Evolutionary conservation across 345 rosid genomes (phyloP).

Genomic region (Noccaea bulbosa): DNA sequence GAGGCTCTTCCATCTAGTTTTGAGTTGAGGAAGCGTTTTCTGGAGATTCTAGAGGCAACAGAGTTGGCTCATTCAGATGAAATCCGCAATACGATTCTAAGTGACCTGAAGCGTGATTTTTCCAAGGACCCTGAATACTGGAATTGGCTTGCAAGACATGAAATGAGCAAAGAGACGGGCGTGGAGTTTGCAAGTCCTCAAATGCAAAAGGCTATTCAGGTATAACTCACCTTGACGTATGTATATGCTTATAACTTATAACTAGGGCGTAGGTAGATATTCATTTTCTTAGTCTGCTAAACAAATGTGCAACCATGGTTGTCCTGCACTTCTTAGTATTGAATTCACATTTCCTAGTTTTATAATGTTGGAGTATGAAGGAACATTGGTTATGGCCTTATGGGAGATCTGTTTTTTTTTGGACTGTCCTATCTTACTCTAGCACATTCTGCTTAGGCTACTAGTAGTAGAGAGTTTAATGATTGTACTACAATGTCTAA

Average conservation of each 20-base stretch:
- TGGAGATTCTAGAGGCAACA: conserved; percentile 75
- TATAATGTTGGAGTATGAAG: neutral
- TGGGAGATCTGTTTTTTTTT: neutral
- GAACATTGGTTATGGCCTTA: neutral
- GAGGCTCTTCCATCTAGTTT: conserved; percentile 76
- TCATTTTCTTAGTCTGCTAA: neutral
- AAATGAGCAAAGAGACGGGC: conserved; percentile 46
- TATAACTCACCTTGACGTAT: conserved; percentile 35
- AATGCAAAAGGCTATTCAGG: conserved; percentile 73
- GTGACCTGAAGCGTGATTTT: conserved; percentile 82
- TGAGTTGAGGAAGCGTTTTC: conserved; percentile 65
- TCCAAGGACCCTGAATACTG: conserved; percentile 68
- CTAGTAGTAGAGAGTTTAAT: neutral
- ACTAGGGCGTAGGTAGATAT: neutral
- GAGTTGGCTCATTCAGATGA: conserved; percentile 70
- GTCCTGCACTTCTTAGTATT: neutral
- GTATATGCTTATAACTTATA: conserved; percentile 19
- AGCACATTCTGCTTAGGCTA: neutral
- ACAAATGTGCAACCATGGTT: conserved; percentile 1
- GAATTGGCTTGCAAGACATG: conserved; percentile 91
- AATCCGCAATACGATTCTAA: conserved; percentile 58
- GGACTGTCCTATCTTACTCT: neutral
- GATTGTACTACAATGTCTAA: neutral
- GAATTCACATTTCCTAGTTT: conserved; percentile 11
- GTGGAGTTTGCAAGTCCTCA: conserved; percentile 39